A percentile compares a stretch with the other conserved stretches of the same genome.
Conservation (phyloP, 306 rosid species). For the Prunus campanulata region DNA sequence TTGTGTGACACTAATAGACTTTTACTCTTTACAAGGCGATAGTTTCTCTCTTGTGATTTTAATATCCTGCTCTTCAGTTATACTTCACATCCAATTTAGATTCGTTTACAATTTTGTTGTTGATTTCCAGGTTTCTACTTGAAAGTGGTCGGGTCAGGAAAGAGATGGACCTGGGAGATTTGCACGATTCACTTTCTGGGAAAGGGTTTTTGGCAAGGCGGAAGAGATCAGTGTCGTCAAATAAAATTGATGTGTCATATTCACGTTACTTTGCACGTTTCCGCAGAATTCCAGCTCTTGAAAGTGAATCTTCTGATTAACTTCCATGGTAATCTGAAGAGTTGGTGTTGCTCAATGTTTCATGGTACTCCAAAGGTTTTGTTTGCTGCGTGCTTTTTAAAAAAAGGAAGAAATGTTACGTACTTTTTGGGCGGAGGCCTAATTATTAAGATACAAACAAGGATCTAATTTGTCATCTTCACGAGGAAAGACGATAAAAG, state of each 20-base stretch:
- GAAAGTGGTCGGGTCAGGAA: conserved; percentile 49
- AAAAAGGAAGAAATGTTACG: background rate
- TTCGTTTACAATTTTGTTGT: conserved; percentile 3
- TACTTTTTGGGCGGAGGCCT: background rate
- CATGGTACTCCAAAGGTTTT: background rate
- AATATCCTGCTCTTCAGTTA: background rate
- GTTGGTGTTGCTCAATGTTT: background rate
- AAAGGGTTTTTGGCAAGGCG: conserved; percentile 56
- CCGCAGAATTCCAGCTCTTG: conserved; percentile 58
- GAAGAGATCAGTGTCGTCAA: conserved; percentile 53
- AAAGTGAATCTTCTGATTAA: conserved; percentile 45
- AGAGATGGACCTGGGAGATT: conserved; percentile 70
- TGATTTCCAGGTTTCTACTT: conserved; percentile 45
- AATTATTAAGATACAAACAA: background rate
- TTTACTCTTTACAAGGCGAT: background rate
- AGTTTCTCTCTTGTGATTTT: background rate
- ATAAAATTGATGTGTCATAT: conserved; percentile 39
- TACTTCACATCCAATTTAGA: background rate
- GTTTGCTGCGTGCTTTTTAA: background rate
- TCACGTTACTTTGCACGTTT: conserved; percentile 61
- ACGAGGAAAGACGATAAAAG: background rate
- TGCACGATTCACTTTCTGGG: conserved; percentile 67
- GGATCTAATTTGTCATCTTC: background rate
- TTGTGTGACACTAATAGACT: background rate
- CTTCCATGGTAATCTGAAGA: conserved; percentile 1